Evolutionary conservation across 148 eudicot genomes (phyloP).

Genomic region (Cornus suecica): DNA sequence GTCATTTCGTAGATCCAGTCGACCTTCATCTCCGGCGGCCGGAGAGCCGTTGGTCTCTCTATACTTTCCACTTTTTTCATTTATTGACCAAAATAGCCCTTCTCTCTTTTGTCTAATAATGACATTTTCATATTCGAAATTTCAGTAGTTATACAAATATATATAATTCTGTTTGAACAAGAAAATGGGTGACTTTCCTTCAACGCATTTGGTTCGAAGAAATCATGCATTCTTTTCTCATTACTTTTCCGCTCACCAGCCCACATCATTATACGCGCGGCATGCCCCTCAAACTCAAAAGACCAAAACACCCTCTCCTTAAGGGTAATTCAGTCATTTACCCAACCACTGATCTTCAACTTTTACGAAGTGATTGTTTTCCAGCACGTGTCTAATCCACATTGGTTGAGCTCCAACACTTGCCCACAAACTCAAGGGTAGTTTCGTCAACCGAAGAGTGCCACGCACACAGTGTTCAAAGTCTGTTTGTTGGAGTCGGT

Average conservation of each 20-base stretch:
- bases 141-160: not conserved
- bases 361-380: no score
- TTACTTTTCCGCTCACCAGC: conserved; percentile 22
- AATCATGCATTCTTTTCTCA: conserved; percentile 21
- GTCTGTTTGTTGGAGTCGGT: conserved; percentile 15
- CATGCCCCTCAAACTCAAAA: not conserved
- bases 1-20: conserved; percentile 3
- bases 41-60: not conserved
- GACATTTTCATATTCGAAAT: not conserved
- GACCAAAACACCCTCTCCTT: conserved; percentile 9
- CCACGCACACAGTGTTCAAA: conserved; percentile 10
- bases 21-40: conserved; percentile 1
- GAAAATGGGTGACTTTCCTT: conserved; percentile 28
- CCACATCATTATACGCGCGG: conserved; percentile 21
- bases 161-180: not conserved
- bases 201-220: conserved; percentile 21
- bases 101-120: not conserved
- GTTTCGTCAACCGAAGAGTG: conserved; percentile 9
- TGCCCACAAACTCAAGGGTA: not conserved
- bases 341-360: no score
- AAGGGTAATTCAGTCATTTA: conserved; percentile 15
- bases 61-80: not conserved
- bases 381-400: no score
- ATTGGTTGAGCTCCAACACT: no score
- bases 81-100: not conserved